Conservation (phyloP, 257 asterid genomes). For the Mitragyna speciosa region DNA sequence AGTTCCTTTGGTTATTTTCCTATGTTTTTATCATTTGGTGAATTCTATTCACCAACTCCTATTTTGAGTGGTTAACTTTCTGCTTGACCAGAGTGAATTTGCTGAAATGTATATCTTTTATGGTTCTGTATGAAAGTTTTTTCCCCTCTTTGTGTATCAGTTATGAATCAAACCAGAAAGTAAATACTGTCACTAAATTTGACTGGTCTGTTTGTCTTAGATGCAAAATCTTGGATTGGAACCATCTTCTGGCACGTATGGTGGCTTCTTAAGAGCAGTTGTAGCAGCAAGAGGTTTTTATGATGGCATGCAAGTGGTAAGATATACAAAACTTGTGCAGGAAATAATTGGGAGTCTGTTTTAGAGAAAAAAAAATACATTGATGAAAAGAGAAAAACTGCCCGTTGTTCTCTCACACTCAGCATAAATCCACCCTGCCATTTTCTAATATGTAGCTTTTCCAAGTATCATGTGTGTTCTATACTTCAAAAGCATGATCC, state of each 20-base stretch:
- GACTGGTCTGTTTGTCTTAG: conserved; percentile 38
- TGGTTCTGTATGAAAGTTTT: background rate
- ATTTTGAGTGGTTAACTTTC: background rate
- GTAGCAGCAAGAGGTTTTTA: conserved; percentile 48
- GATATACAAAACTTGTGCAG: conserved; percentile 17
- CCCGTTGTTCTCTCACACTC: background rate
- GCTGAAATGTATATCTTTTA: background rate
- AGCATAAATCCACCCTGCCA: background rate
- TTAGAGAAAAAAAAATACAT: background rate
- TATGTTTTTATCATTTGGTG: background rate
- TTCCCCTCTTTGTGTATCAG: background rate
- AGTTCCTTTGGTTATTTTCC: background rate
- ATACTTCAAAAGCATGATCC: background rate
- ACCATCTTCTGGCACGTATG: conserved; percentile 59
- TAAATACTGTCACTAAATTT: conserved; percentile 10
- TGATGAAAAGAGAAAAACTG: background rate
- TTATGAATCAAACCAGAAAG: background rate
- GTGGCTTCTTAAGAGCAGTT: conserved; percentile 65
- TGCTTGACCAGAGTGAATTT: background rate
- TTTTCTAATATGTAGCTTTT: background rate
- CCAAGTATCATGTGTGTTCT: background rate
- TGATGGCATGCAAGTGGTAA: conserved; percentile 75
- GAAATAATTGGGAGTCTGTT: background rate
- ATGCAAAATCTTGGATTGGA: conserved; percentile 81
- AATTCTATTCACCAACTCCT: background rate